Percentiles rank a stretch among this genome's conserved stretches.
Evolutionary conservation across 805 yeast species (phyloP).

Genomic region (Pichia cabralensis): DNA sequence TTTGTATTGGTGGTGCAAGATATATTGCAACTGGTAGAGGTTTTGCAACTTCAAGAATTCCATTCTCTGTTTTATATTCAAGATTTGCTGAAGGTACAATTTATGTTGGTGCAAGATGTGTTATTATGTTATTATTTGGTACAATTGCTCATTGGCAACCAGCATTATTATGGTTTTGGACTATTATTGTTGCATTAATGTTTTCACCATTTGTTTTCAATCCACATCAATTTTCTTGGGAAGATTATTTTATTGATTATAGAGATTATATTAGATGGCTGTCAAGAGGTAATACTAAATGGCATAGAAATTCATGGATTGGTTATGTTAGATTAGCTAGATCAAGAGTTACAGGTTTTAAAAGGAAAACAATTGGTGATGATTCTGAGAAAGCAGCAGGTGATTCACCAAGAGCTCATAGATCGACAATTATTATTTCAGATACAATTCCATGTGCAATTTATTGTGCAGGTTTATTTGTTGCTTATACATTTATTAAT

Average conservation of each 20-base stretch:
- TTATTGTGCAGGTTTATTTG: conserved; percentile 70
- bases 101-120: conserved; percentile 73
- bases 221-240: conserved; percentile 96
- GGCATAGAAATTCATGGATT: conserved; percentile 86
- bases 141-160: conserved; percentile 84
- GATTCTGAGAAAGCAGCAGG: conserved; percentile 77
- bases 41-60: conserved; percentile 72
- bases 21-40: conserved; percentile 84
- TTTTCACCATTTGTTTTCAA: conserved; percentile 92
- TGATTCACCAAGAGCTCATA: conserved; percentile 76
- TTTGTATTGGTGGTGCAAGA: conserved; percentile 79
- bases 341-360: conserved; percentile 81
- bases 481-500: conserved; percentile 72
- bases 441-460: conserved; percentile 63
- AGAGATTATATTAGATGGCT: conserved; percentile 87
- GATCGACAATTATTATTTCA: conserved; percentile 60
- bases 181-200: conserved; percentile 76
- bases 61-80: conserved; percentile 63
- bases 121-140: conserved; percentile 63
- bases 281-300: conserved; percentile 82
- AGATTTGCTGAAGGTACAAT: conserved; percentile 77
- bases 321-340: conserved; percentile 75
- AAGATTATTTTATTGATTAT: conserved; percentile 93
- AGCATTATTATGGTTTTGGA: conserved; percentile 95
- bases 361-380: conserved; percentile 63